Evolutionary conservation across 305 asterid genomes (phyloP).

Genomic region (Petunia hybrid): DNA sequence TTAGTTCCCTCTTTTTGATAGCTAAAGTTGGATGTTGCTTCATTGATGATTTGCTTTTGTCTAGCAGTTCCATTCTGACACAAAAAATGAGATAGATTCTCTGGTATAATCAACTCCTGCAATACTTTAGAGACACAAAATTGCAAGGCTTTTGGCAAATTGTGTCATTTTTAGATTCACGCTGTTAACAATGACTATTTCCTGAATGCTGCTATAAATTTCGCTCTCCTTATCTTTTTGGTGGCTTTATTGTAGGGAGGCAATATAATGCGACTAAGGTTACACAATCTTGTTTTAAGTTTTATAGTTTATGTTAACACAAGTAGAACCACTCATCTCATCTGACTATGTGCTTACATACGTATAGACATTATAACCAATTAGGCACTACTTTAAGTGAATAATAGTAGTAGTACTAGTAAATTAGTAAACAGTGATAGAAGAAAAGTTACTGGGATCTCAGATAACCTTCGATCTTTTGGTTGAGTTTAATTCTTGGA

Average conservation of each 20-base stretch:
- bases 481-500: too few relatives aligned
- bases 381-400: background rate
- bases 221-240: background rate
- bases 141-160: background rate
- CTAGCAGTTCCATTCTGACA: background rate
- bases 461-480: background rate
- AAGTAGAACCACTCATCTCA: background rate
- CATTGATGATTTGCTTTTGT: background rate
- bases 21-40: constrained; percentile 22
- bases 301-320: background rate
- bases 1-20: background rate
- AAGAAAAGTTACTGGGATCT: background rate
- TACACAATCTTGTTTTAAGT: background rate
- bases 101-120: background rate
- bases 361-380: background rate
- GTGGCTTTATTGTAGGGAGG: background rate
- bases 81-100: constrained; percentile 13
- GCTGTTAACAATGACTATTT: constrained; percentile 1
- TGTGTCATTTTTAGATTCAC: background rate
- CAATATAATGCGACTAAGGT: background rate
- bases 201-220: constrained; percentile 7
- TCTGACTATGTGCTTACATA: background rate
- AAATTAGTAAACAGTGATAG: constrained; percentile 1
- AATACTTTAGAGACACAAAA: constrained; percentile 12
- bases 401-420: background rate